Evolutionary conservation across 192 early-diverging fungal species (phyloP).

Genomic region (Mortierella claussenii): DNA sequence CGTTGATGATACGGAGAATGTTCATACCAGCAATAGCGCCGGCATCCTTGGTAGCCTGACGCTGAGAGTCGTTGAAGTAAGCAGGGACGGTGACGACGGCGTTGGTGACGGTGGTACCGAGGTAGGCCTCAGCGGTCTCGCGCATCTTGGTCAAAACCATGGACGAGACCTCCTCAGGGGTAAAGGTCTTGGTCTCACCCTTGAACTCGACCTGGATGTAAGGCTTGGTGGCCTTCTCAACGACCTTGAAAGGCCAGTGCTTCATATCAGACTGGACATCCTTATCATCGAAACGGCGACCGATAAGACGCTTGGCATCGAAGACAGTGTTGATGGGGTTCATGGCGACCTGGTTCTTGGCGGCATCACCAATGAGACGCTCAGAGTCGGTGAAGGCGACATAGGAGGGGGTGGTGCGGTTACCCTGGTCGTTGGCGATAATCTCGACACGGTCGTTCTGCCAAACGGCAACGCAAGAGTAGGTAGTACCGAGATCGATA

Average conservation of each 20-base stretch:
- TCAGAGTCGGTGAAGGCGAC: constrained; percentile 97
- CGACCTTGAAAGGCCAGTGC: constrained; percentile 98
- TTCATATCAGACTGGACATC: constrained; percentile 99
- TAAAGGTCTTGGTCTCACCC: constrained; percentile 97
- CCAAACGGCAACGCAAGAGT: constrained; percentile 91
- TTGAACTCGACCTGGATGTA: constrained; percentile 93
- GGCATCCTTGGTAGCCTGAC: constrained; percentile 99
- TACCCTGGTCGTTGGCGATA: constrained; percentile 99
- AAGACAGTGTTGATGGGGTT: constrained; percentile 99
- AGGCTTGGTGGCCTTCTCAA: constrained; percentile 90
- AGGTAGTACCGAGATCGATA: constrained; percentile 98
- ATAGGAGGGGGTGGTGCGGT: constrained; percentile 98
- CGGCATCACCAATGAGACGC: constrained; percentile 98
- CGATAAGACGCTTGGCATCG: constrained; percentile 98
- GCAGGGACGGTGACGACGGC: constrained; percentile 98
- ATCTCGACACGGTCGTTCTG: constrained; percentile 90
- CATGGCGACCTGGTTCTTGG: constrained; percentile 99
- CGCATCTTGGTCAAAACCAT: constrained; percentile 99
- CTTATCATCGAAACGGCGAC: constrained; percentile 89
- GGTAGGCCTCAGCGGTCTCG: constrained; percentile 94
- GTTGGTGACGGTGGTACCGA: constrained; percentile 85
- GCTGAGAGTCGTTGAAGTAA: constrained; percentile 99
- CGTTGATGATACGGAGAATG: constrained; percentile 99
- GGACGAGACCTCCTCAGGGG: constrained; percentile 96
- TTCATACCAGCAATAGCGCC: constrained; percentile 96